Evolutionary conservation across 345 rosid genomes (phyloP).

Genomic region (Syzygium aromaticum): DNA sequence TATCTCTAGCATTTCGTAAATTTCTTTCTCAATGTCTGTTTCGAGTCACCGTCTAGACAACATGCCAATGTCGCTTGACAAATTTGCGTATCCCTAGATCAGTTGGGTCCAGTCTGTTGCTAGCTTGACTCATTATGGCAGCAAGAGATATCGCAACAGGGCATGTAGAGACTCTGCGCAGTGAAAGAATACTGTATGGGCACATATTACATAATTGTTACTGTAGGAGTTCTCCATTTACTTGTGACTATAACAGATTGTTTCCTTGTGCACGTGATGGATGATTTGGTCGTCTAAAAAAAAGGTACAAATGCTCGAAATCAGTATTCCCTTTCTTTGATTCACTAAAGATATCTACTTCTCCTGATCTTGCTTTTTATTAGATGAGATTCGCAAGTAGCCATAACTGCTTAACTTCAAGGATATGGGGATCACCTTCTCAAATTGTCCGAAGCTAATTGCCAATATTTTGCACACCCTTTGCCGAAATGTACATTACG

Average conservation of each 20-base stretch:
- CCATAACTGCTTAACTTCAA: background rate
- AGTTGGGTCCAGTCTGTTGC: background rate
- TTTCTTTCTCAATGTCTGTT: background rate
- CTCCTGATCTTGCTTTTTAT: background rate
- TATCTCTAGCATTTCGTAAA: background rate
- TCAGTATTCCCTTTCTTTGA: background rate
- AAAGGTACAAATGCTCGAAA: background rate
- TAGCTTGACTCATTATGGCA: background rate
- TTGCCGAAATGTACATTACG: background rate
- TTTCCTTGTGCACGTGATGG: background rate
- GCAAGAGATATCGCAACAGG: background rate
- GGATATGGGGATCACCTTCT: background rate
- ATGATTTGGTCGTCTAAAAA: background rate
- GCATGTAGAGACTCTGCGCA: background rate
- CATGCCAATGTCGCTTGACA: background rate
- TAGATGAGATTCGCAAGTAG: background rate
- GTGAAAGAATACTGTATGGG: background rate
- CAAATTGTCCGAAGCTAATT: background rate
- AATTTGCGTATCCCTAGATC: background rate
- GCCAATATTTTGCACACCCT: background rate
- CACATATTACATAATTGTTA: background rate
- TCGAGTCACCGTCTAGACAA: background rate
- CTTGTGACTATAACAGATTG: background rate
- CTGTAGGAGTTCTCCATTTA: background rate
- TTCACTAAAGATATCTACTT: background rate